Conservation (phyloP, 371 early-diverging fungal genomes). For the Mortierella sp. region DNA sequence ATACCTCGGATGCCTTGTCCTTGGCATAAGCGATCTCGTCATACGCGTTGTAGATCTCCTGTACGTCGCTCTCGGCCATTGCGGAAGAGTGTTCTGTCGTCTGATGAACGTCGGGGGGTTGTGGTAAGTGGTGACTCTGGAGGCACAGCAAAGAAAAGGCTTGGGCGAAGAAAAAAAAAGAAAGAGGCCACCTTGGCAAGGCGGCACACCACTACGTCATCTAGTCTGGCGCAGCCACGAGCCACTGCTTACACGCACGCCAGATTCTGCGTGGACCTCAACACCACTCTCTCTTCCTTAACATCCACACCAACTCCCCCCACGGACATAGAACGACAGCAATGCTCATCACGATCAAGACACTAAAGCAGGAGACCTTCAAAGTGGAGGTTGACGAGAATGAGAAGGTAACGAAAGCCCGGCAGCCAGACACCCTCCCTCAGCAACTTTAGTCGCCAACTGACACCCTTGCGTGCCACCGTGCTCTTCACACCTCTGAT, state of each 20-base stretch:
- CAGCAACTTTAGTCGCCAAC: too few relatives aligned
- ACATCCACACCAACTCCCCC: constrained; percentile 6
- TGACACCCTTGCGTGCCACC: too few relatives aligned
- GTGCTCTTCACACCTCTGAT: too few relatives aligned
- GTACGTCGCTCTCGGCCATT: constrained; percentile 37
- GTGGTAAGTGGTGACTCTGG: too few relatives aligned
- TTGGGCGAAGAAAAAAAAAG: too few relatives aligned
- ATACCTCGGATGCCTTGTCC: constrained; percentile 49
- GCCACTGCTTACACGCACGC: too few relatives aligned
- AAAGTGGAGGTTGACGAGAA: constrained; percentile 82
- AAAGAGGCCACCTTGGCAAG: too few relatives aligned
- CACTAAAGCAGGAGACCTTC: constrained; percentile 86
- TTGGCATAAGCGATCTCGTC: constrained; percentile 46
- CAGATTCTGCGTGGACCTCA: too few relatives aligned
- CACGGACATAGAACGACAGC: constrained; percentile 15
- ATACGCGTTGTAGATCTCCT: constrained; percentile 53
- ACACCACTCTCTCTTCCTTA: not conserved
- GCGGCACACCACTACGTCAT: too few relatives aligned
- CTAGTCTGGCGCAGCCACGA: too few relatives aligned
- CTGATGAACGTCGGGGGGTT: too few relatives aligned
- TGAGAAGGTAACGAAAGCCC: constrained; percentile 63
- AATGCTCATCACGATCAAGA: constrained; percentile 91
- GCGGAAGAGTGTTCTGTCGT: not conserved
- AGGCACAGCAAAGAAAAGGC: too few relatives aligned
- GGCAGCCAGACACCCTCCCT: not conserved